phyloP scores from a whole-genome alignment of 108 stramenopile genomes.

The Chaetoceros muelleri region DNA sequence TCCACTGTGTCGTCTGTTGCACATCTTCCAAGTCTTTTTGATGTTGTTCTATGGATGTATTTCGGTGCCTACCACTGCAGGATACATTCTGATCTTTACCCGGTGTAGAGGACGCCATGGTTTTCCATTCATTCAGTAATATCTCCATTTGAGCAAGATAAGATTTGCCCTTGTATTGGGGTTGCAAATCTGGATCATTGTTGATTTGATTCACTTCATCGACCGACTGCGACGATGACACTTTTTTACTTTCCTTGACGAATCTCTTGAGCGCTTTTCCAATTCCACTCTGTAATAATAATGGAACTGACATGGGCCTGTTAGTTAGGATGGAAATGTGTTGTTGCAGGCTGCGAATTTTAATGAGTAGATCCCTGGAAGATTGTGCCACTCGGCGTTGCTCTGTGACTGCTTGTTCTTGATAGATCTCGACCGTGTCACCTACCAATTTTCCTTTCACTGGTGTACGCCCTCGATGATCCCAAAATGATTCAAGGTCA shows the following conservation, averaged over 20 bases:
- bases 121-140: constrained; percentile 32
- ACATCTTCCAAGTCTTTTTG: constrained; percentile 16
- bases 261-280: constrained; percentile 40
- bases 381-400: neutral
- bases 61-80: neutral
- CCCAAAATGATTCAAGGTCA: neutral
- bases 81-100: constrained; percentile 18
- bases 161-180: constrained; percentile 3
- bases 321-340: constrained; percentile 15
- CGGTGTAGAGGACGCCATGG: too few species aligned
- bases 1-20: constrained; percentile 32
- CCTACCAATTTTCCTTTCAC: neutral
- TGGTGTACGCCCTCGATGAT: neutral
- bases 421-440: constrained; percentile 1
- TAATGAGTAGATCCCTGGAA: neutral
- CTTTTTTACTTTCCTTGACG: constrained; percentile 19
- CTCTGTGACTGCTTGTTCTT: neutral
- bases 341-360: neutral
- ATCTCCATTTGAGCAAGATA: constrained; percentile 7
- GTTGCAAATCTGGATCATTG: neutral
- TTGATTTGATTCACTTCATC: neutral
- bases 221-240: neutral
- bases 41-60: neutral
- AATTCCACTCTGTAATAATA: constrained; percentile 25
- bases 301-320: constrained; percentile 30